Base-by-base conservation (phyloP, 306 rosid genomes). In the Vigna radiata region DNA sequence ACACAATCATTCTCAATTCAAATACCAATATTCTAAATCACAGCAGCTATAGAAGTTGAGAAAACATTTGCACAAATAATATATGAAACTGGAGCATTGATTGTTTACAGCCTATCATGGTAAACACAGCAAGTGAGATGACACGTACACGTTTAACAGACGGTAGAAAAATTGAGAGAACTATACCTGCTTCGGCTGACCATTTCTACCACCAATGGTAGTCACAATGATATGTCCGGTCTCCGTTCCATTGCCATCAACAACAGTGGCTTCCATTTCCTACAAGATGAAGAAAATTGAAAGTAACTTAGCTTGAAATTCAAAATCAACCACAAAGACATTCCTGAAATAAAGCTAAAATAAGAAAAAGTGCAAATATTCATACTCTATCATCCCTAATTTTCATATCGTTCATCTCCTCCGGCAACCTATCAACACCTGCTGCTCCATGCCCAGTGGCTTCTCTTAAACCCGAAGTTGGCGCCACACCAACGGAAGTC, bases 341-440 rank as follows among this genome's bases (percentile, higher is more conserved):
- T n/a, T 59, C 23, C 49, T 37, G 68, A 21, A 66, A 54, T 23
- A n/a, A 15, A 37, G 61, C 2, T 2, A 48, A 41, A 10, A 62
- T n/a, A 49, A 41, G 7, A 39, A n/a, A 4, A 33, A 61, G 0
- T 59, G 17, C n/a, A 31, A 73, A 72, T 41, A 29, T 55, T 31
- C 81, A 18, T 84, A 94, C 97, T 82, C 92, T 94, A 87, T 94
- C 98, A 74, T 94, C 98, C 79, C 96, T 86, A 77, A 91, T 91
- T 80, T 89, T 94, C 98, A 94, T 94, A 81, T 90, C 97, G 50
- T 87, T 94, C 98, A 94, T 87, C 92, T 94, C 98, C 84, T 90
- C 98, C 1, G 97, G 98, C 76, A 94, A 81, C 81, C 88, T 89
- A 83, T 90, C 98, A 84, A 91, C 91, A 48, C 96, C 93, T 11